Percentiles rank a stretch among this genome's conserved stretches.
These are phyloP conservation scores for Rhazya stricta DNA, from an alignment of 257 asterid genomes.

Conservation along the genomic window DNA sequence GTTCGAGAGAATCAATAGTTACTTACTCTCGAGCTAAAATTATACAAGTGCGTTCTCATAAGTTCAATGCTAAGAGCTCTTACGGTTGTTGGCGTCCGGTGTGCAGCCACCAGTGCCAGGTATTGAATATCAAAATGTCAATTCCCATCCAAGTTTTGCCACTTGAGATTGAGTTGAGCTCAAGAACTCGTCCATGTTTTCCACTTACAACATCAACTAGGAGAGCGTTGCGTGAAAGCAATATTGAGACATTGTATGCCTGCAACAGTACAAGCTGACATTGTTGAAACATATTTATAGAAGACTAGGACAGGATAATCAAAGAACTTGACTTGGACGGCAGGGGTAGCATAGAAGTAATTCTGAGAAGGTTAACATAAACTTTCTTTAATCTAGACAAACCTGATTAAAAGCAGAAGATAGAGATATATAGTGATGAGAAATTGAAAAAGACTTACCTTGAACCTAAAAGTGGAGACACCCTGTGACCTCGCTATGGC, in stretches of 20 bases:
- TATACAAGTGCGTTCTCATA: too few relatives aligned
- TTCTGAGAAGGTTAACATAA: too few relatives aligned
- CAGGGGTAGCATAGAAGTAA: too few relatives aligned
- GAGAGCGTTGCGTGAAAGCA: constrained; percentile 34
- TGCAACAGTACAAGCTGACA: constrained; percentile 13
- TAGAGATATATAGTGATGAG: background rate
- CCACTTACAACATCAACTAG: constrained; percentile 42
- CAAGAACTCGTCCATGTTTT: constrained; percentile 37
- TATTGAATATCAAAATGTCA: constrained; percentile 55
- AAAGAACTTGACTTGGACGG: too few relatives aligned
- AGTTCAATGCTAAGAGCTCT: background rate
- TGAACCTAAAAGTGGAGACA: constrained; percentile 45
- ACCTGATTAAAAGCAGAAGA: background rate
- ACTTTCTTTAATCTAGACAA: too few relatives aligned
- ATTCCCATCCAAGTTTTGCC: constrained; percentile 47
- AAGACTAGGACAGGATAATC: background rate
- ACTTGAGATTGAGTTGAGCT: constrained; percentile 38
- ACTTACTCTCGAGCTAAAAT: too few relatives aligned
- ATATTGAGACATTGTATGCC: constrained; percentile 42
- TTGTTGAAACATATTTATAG: background rate
- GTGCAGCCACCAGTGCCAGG: constrained; percentile 78
- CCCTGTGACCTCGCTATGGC: constrained; percentile 25
- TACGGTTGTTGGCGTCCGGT: constrained; percentile 53
- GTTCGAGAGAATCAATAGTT: too few relatives aligned
- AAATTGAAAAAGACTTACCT: constrained; percentile 21